A percentile compares a stretch with the other conserved stretches of the same genome.
Evolutionary conservation across 192 early-diverging fungal species (phyloP).

Genomic region (Haplosporangium gracile): DNA sequence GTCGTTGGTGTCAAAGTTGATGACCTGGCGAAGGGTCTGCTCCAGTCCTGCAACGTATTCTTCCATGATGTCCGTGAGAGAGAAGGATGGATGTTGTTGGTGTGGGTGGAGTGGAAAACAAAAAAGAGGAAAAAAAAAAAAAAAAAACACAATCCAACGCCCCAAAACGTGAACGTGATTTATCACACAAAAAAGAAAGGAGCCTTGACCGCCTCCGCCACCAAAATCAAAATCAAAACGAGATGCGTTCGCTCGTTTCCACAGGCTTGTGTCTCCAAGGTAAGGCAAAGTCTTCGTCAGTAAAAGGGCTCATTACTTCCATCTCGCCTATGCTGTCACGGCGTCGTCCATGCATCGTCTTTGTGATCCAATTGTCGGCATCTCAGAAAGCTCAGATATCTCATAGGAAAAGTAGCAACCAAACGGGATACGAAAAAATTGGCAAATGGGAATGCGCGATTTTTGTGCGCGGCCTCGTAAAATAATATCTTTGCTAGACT

Average conservation of each 20-base stretch:
- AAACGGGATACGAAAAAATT: no score
- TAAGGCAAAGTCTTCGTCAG: no score
- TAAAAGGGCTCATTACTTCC: no score
- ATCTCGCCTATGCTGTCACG: no score
- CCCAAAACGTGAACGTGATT: constrained; percentile 8
- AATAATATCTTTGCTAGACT: neutral
- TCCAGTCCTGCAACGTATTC: constrained; percentile 15
- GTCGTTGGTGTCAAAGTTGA: constrained; percentile 21
- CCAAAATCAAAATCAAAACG: neutral
- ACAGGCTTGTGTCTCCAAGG: no score
- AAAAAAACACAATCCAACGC: neutral
- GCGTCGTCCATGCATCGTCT: no score
- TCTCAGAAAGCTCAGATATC: no score
- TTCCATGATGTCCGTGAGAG: constrained; percentile 15
- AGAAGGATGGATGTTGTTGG: neutral
- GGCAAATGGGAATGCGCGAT: no score
- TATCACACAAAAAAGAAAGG: neutral
- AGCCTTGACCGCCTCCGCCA: constrained; percentile 1
- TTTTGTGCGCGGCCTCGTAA: neutral
- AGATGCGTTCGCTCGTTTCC: no score
- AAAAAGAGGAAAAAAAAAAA: constrained; percentile 8
- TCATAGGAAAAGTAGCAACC: no score
- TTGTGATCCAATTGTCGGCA: no score
- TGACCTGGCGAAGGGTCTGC: constrained; percentile 19
- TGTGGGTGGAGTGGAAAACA: neutral